Evolutionary conservation across 208 protist genomes (phyloP).

Genomic region (Crithidia thermophila): DNA sequence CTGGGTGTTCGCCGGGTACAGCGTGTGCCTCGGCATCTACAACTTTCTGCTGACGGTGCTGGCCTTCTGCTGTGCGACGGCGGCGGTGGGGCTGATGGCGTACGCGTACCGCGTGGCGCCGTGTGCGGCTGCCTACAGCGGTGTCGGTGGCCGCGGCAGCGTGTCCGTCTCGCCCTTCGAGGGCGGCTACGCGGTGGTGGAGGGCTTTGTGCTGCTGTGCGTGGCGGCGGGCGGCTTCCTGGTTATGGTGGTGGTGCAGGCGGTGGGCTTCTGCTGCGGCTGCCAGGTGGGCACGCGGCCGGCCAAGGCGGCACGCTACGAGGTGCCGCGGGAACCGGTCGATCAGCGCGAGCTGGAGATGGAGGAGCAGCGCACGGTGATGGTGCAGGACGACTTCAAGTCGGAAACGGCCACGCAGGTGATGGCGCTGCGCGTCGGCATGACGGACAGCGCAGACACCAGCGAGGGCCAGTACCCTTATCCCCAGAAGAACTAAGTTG

Average conservation of each 20-base stretch:
- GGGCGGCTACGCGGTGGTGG: conserved; percentile 12
- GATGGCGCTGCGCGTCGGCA: no score
- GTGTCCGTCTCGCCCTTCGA: conserved; percentile 3
- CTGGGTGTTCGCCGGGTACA: conserved; percentile 2
- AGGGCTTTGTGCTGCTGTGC: conserved; percentile 34
- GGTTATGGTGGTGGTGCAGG: not conserved
- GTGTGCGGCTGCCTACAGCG: not conserved
- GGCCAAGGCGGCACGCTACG: not conserved
- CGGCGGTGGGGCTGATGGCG: not conserved
- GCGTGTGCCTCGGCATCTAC: not conserved
- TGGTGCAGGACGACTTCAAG: no score
- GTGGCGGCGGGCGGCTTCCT: conserved; percentile 28
- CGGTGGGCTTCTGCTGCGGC: conserved; percentile 5
- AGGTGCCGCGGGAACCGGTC: not conserved
- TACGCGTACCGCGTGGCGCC: not conserved
- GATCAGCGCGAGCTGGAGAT: not conserved
- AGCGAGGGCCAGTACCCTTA: no score
- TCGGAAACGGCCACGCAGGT: no score
- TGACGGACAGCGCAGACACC: no score
- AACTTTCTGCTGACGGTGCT: not conserved
- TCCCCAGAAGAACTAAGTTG: no score
- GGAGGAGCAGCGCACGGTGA: not conserved
- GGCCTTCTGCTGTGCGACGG: not conserved
- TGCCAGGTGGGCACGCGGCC: not conserved
- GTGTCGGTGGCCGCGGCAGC: no score